Conservation (phyloP, 257 asterid genomes). For the Solanum ahanhuiri region DNA sequence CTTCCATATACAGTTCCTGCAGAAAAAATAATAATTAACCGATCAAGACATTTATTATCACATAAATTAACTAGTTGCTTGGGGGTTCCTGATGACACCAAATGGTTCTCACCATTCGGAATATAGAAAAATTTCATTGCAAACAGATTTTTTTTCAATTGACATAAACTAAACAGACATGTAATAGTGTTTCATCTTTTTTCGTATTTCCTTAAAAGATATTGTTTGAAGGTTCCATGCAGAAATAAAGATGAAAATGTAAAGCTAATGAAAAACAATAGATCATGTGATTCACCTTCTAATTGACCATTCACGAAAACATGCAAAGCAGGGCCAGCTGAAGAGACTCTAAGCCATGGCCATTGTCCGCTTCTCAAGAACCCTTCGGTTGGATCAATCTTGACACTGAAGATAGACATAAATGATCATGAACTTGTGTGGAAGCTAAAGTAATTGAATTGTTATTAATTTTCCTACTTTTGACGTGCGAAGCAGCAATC, state of each 20-base stretch:
- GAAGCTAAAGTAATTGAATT: not conserved
- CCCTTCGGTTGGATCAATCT: conserved; percentile 52
- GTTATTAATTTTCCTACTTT: not conserved
- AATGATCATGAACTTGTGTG: not conserved
- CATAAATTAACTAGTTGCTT: not conserved
- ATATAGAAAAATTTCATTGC: not conserved
- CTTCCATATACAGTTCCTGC: conserved; percentile 20
- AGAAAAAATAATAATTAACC: not conserved
- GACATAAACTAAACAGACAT: not conserved
- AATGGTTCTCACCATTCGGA: not conserved
- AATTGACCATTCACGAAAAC: conserved; percentile 17
- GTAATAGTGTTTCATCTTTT: not conserved
- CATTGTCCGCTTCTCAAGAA: conserved; percentile 56
- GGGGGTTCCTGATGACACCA: not conserved
- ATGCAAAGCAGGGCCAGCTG: conserved; percentile 52
- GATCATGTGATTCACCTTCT: not conserved
- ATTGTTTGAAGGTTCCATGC: not conserved
- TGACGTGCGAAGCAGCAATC: not conserved
- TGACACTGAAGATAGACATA: conserved; percentile 41
- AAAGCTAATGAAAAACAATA: not conserved
- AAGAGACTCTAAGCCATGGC: conserved; percentile 71
- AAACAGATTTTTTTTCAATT: not conserved
- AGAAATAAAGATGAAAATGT: not conserved
- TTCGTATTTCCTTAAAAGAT: not conserved
- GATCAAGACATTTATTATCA: not conserved